These are phyloP conservation scores for Ustulina deusta DNA, from an alignment of 2,329 filamentous ascomycete genomes.

Conservation along the genomic window DNA sequence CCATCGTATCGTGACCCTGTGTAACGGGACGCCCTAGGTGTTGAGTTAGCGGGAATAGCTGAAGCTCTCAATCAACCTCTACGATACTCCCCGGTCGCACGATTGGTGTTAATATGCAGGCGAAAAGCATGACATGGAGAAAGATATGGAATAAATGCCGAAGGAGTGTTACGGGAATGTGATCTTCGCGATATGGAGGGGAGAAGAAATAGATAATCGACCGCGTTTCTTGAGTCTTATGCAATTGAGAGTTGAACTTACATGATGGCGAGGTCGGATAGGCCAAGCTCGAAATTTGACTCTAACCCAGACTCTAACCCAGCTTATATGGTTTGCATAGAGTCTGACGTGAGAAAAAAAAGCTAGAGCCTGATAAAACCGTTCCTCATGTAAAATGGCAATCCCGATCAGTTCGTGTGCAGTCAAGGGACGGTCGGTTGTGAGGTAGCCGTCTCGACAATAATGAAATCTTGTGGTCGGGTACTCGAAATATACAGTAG, in stretches of 20 bases:
- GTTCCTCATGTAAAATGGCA: slow-evolving; percentile 9
- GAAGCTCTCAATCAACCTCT: not conserved
- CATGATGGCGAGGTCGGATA: slow-evolving; percentile 36
- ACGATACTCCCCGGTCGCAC: not conserved
- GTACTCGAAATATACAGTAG: slow-evolving; percentile 9
- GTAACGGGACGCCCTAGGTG: slow-evolving; percentile 64
- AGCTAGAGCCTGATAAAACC: slow-evolving; percentile 9
- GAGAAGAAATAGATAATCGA: not conserved
- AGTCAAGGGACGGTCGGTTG: not conserved
- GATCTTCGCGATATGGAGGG: not conserved
- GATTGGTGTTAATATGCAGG: not conserved
- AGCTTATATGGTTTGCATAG: slow-evolving; percentile 31
- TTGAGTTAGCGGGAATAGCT: slow-evolving; percentile 33
- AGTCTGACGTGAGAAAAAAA: slow-evolving; percentile 1
- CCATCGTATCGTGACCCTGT: slow-evolving; percentile 71
- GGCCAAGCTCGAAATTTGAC: slow-evolving; percentile 1
- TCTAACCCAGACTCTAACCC: slow-evolving; percentile 2
- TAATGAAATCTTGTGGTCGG: not conserved
- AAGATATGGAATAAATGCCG: not conserved
- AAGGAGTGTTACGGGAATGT: not conserved
- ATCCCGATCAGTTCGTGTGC: slow-evolving; percentile 15
- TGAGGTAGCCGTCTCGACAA: not conserved
- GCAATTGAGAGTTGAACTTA: slow-evolving; percentile 37
- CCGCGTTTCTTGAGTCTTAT: not conserved
- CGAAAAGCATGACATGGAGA: not conserved